Conservation (phyloP, 352 stramenopile genomes). For the Globisporangium canariense region DNA sequence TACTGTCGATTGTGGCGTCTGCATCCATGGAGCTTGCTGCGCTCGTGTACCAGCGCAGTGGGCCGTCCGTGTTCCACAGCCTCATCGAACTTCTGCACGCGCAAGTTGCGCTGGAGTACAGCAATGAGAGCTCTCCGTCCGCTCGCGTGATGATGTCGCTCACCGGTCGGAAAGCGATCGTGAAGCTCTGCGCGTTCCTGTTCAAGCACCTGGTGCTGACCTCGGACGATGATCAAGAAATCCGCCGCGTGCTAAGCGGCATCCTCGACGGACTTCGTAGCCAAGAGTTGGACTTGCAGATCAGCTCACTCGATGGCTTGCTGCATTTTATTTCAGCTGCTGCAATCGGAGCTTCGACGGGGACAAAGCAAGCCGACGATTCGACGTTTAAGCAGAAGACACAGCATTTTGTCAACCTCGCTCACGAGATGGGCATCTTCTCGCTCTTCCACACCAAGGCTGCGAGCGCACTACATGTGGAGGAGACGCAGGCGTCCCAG, state of each 20-base stretch:
- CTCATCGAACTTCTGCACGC: conserved; percentile 43
- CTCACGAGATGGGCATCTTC: conserved; percentile 76
- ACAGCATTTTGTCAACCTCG: conserved; percentile 46
- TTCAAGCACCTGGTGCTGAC: conserved; percentile 69
- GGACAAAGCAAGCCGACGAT: conserved; percentile 18
- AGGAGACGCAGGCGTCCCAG: conserved; percentile 14
- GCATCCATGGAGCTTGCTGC: conserved; percentile 48
- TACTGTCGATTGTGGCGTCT: conserved; percentile 58
- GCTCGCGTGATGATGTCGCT: conserved; percentile 27
- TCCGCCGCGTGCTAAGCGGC: conserved; percentile 53
- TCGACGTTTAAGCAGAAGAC: conserved; percentile 26
- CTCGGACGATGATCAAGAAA: conserved; percentile 36
- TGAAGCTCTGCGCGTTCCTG: conserved; percentile 70
- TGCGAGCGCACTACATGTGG: conserved; percentile 39
- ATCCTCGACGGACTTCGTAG: conserved; percentile 72
- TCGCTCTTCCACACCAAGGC: conserved; percentile 61
- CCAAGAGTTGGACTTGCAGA: conserved; percentile 56
- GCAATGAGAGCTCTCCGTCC: conserved; percentile 10
- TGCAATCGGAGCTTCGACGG: conserved; percentile 16
- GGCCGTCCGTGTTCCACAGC: conserved; percentile 13
- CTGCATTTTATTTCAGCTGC: conserved; percentile 72
- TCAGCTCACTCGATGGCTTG: conserved; percentile 66
- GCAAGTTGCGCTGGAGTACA: conserved; percentile 58
- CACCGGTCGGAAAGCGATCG: conserved; percentile 50
- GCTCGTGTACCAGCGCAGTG: conserved; percentile 25